Conservation (phyloP, 768 basidiomycete species). For the Tubosaeta sp. region DNA sequence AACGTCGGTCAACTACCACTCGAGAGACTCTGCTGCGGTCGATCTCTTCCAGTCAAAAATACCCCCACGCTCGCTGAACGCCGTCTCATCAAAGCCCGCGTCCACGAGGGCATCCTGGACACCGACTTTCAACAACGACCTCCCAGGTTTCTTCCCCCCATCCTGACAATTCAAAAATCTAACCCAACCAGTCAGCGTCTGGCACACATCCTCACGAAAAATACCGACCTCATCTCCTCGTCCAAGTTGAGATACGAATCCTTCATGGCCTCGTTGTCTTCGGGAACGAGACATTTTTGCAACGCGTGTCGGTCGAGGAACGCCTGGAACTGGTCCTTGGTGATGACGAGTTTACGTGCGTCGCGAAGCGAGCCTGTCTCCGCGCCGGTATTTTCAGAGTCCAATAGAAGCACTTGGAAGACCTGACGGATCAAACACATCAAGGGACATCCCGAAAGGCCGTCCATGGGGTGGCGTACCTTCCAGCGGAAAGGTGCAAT, state of each 20-base stretch:
- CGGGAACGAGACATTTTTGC: conserved; percentile 33
- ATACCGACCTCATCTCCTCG: conserved; percentile 34
- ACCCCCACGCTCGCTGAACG: conserved; percentile 31
- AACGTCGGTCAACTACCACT: neutral
- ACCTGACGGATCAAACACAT: conserved; percentile 23
- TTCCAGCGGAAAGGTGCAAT: conserved; percentile 38
- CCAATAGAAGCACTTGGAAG: conserved; percentile 34
- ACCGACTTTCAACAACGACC: conserved; percentile 31
- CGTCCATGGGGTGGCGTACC: conserved; percentile 15
- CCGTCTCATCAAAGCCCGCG: conserved; percentile 32
- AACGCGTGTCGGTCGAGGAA: conserved; percentile 33
- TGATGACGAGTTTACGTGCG: conserved; percentile 33
- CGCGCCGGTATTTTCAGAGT: conserved; percentile 34
- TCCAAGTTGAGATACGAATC: conserved; percentile 39
- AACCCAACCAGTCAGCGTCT: neutral
- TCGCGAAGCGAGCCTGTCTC: conserved; percentile 32
- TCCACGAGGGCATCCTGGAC: conserved; percentile 30
- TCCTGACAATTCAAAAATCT: conserved; percentile 34
- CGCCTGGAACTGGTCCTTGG: conserved; percentile 31
- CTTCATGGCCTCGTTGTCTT: conserved; percentile 37
- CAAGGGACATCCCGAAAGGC: neutral
- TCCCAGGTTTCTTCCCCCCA: conserved; percentile 29
- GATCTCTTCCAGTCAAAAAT: conserved; percentile 35
- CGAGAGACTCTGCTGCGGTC: neutral
- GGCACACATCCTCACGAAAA: neutral